These are phyloP conservation scores for Pseudogymnoascus sp. DNA, from an alignment of 2,329 filamentous ascomycete genomes.

Conservation along the genomic window DNA sequence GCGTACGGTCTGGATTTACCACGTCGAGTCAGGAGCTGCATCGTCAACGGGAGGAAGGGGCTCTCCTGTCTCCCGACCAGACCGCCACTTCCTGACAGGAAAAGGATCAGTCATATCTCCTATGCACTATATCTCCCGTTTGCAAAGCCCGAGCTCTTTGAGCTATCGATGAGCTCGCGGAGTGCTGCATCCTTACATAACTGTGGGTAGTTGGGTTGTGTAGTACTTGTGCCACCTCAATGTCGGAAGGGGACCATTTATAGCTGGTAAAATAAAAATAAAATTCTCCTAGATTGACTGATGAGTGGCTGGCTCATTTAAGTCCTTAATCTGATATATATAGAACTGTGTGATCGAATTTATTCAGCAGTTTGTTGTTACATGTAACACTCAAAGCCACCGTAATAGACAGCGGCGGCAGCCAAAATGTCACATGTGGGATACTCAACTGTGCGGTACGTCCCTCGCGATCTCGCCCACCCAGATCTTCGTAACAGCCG, in stretches of 20 bases:
- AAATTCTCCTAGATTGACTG: not conserved
- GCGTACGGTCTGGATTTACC: not conserved
- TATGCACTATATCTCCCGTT: not conserved
- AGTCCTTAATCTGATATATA: not conserved
- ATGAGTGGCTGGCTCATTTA: not conserved
- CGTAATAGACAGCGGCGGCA: not conserved
- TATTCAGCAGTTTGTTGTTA: not conserved
- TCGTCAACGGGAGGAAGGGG: not conserved
- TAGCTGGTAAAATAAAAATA: not conserved
- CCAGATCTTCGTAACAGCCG: not conserved
- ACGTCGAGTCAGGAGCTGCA: not conserved
- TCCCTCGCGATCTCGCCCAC: not conserved
- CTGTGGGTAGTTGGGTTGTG: not conserved
- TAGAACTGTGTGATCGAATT: not conserved
- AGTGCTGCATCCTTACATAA: not conserved
- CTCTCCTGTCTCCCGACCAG: not conserved
- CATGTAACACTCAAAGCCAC: not conserved
- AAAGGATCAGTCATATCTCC: not conserved
- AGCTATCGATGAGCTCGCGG: not conserved
- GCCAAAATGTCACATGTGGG: not conserved
- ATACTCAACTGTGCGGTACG: not conserved
- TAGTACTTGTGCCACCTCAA: not conserved
- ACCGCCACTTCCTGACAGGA: not conserved
- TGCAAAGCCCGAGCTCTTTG: not conserved
- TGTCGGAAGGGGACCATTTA: not conserved